Conservation (phyloP, 1,284 basidiomycete species). For the Agaricales sp. region DNA sequence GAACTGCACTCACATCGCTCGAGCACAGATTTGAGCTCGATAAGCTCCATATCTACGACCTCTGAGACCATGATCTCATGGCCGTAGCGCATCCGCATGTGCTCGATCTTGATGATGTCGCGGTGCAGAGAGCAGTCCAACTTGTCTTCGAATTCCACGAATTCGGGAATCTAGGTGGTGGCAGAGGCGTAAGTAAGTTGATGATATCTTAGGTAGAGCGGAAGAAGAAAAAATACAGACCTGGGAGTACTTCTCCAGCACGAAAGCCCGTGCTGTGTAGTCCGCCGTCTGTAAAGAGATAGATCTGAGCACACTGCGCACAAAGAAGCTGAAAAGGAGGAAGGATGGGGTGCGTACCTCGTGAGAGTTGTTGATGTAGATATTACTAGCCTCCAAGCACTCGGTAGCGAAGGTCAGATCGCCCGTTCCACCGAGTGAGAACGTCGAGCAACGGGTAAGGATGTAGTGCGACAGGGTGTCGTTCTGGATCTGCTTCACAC, state of each 20-base stretch:
- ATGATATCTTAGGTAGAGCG: background rate
- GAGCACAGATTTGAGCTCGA: conserved; percentile 76
- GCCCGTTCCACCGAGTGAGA: conserved; percentile 61
- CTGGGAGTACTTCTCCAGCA: conserved; percentile 70
- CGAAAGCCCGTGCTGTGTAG: conserved; percentile 69
- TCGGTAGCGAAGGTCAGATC: conserved; percentile 64
- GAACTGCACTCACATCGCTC: conserved; percentile 48
- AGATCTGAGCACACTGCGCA: conserved; percentile 5
- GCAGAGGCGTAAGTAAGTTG: conserved; percentile 1
- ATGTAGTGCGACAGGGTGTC: conserved; percentile 80
- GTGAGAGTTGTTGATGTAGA: conserved; percentile 66
- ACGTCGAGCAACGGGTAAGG: conserved; percentile 69
- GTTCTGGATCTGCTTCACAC: conserved; percentile 74
- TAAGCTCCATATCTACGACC: conserved; percentile 67
- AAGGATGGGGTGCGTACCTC: conserved; percentile 35
- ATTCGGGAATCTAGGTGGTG: conserved; percentile 58
- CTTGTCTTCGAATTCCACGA: conserved; percentile 66
- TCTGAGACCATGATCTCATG: conserved; percentile 62
- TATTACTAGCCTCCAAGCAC: conserved; percentile 67
- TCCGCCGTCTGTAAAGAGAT: conserved; percentile 53
- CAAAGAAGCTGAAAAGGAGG: background rate
- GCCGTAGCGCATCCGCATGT: conserved; percentile 70
- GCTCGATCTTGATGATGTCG: conserved; percentile 69
- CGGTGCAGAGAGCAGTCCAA: conserved; percentile 75
- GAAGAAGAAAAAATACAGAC: conserved; percentile 21